Percentiles rank a stretch among this genome's conserved stretches.
phyloP scores from a whole-genome alignment of 2,329 filamentous ascomycete genomes.

The Beauveria bassiana region DNA sequence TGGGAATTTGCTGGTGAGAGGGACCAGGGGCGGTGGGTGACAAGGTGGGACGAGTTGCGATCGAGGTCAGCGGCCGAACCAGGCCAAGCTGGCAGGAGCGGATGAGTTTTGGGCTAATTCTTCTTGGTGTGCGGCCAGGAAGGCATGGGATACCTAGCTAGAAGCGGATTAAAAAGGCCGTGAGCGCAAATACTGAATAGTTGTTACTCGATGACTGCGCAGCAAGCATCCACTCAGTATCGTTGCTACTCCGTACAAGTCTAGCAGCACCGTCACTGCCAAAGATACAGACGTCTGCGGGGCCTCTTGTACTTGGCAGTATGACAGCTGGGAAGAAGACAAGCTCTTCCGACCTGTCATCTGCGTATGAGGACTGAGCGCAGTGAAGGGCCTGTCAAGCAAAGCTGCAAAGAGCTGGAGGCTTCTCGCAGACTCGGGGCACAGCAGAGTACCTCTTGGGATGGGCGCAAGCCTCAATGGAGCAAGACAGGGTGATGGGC shows the following conservation, averaged over 20 bases:
- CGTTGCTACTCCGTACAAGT: not conserved
- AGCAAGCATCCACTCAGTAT: not conserved
- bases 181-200: not conserved
- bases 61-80: conserved; percentile 4
- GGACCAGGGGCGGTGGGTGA: not conserved
- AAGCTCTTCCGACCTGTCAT: conserved; percentile 10
- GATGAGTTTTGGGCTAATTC: not conserved
- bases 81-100: not conserved
- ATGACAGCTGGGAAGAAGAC: not conserved
- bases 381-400: not conserved
- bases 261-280: not conserved
- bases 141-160: not conserved
- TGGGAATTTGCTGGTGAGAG: not conserved
- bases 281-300: not conserved
- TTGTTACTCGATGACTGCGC: not conserved
- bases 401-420: not conserved
- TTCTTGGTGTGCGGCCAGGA: not conserved
- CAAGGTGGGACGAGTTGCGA: conserved; percentile 8
- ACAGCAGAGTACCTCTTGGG: not conserved
- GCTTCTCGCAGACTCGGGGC: not conserved
- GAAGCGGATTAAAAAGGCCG: not conserved
- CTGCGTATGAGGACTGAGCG: conserved; percentile 7
- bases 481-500: conserved; percentile 1
- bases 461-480: not conserved
- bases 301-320: not conserved